phyloP scores from a whole-genome alignment of 257 asterid species.

The Plantago ovata region DNA sequence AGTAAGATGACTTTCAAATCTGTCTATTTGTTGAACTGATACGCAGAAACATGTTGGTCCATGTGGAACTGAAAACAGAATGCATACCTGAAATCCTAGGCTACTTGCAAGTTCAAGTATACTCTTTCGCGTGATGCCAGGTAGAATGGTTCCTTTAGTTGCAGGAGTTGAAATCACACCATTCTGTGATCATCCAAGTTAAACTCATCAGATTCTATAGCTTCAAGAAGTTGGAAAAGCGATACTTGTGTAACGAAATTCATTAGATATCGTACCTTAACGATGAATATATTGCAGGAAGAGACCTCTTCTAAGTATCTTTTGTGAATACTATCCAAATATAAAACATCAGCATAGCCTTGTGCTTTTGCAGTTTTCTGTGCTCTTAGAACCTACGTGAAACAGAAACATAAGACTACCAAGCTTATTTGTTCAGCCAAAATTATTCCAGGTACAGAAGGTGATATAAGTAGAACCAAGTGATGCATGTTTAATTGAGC shows the following conservation, averaged over 20 bases:
- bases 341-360: conserved; percentile 72
- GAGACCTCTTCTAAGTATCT: conserved; percentile 74
- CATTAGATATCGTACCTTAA: conserved; percentile 45
- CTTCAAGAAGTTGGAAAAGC: background rate
- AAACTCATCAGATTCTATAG: no score
- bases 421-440: no score
- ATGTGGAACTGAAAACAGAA: background rate
- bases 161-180: conserved; percentile 47
- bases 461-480: no score
- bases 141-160: conserved; percentile 49
- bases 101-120: conserved; percentile 41
- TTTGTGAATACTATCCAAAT: conserved; percentile 58
- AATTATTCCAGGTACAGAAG: no score
- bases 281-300: conserved; percentile 63
- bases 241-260: background rate
- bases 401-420: conserved; percentile 1
- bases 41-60: background rate
- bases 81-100: conserved; percentile 45
- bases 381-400: conserved; percentile 48
- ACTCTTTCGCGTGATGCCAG: conserved; percentile 55
- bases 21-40: background rate
- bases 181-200: no score
- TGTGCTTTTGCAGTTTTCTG: conserved; percentile 73
- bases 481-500: no score
- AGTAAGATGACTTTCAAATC: background rate